These are phyloP conservation scores for Serendipita sp. DNA, from an alignment of 768 basidiomycete genomes.

Conservation along the genomic window DNA sequence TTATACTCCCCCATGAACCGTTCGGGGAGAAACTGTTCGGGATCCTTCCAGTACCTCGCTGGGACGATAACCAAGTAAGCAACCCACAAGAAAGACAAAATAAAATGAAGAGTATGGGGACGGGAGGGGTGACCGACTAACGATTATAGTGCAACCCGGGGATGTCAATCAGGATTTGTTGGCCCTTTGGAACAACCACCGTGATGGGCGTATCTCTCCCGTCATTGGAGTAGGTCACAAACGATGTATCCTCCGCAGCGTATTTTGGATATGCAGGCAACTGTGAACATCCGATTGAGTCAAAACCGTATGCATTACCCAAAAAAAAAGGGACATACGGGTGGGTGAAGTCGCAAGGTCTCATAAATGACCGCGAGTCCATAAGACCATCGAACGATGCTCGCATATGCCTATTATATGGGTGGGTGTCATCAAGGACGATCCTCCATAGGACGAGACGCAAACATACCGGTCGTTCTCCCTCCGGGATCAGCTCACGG, in stretches of 20 bases:
- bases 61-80: no score
- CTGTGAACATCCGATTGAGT: neutral
- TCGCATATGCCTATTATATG: neutral
- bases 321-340: neutral
- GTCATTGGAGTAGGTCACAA: neutral
- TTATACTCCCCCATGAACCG: neutral
- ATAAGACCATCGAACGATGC: neutral
- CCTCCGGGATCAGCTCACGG: neutral
- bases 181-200: slow-evolving; percentile 5
- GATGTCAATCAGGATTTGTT: neutral
- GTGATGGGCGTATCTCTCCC: neutral
- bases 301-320: neutral
- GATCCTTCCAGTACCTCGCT: slow-evolving; percentile 2
- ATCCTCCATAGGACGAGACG: neutral
- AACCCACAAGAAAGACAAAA: no score
- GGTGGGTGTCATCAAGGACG: no score
- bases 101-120: no score
- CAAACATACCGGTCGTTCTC: neutral
- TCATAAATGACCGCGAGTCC: neutral
- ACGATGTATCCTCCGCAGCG: neutral
- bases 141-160: slow-evolving; percentile 10
- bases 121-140: neutral
- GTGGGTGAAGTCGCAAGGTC: neutral
- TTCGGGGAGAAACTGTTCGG: neutral
- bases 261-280: neutral